Percentiles rank a stretch among this genome's conserved stretches.
phyloP scores from a whole-genome alignment of 1,139 yeast genomes.

The Zygoascus hellenicus region DNA sequence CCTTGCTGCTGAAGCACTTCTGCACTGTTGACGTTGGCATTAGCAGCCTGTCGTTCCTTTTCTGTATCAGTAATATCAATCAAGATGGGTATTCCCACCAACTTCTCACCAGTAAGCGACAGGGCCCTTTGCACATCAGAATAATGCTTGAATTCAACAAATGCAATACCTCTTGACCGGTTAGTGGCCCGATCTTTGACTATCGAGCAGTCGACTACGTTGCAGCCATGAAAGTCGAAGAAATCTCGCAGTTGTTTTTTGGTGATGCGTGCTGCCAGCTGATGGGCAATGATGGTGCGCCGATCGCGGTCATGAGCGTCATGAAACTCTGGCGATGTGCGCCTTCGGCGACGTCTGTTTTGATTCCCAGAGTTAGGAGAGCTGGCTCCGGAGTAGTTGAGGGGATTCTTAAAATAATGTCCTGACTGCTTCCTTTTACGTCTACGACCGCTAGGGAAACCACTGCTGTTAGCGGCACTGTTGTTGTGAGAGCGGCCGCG shows the following conservation, averaged over 20 bases:
- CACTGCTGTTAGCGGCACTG: no score
- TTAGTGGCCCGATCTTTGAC: conserved; percentile 35
- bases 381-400: no score
- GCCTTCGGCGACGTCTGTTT: no score
- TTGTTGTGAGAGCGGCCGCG: no score
- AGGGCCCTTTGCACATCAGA: conserved; percentile 33
- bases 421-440: no score
- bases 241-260: conserved; percentile 33
- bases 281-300: conserved; percentile 37
- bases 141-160: conserved; percentile 34
- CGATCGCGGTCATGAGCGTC: conserved; percentile 23
- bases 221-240: conserved; percentile 34
- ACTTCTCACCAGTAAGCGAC: conserved; percentile 33
- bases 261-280: conserved; percentile 34
- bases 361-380: no score
- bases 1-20: conserved; percentile 10
- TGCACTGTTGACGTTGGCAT: conserved; percentile 5
- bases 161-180: conserved; percentile 37
- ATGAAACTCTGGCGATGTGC: no score
- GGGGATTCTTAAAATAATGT: no score
- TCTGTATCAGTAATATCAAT: conserved; percentile 37
- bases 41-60: conserved; percentile 29
- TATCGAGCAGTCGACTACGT: conserved; percentile 36
- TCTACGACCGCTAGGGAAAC: no score
- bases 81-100: conserved; percentile 36